Percentiles rank a stretch among this genome's conserved stretches.
Conservation (phyloP, 768 basidiomycete genomes). For the Boletus insuetus region DNA sequence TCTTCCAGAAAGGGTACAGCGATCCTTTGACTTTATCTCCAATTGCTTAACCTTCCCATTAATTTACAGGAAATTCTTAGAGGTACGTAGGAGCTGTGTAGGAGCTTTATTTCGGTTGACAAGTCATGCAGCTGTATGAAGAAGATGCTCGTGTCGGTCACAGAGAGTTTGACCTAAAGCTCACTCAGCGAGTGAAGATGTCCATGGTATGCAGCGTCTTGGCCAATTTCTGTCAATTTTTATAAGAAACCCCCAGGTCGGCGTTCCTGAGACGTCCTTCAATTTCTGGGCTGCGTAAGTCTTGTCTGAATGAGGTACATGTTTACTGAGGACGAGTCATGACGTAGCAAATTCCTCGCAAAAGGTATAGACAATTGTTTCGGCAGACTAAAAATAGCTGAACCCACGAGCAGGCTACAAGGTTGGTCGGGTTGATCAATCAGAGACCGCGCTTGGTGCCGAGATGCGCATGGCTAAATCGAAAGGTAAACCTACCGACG, state of each 20-base stretch:
- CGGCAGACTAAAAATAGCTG: not conserved
- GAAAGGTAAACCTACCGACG: conserved; percentile 41
- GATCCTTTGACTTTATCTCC: conserved; percentile 4
- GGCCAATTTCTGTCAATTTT: not conserved
- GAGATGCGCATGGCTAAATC: conserved; percentile 88
- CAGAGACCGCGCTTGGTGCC: conserved; percentile 94
- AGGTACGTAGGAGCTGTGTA: conserved; percentile 40
- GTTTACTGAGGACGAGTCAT: not conserved
- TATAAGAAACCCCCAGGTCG: conserved; percentile 55
- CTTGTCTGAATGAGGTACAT: not conserved
- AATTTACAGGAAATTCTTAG: conserved; percentile 70
- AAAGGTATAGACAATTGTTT: conserved; percentile 35
- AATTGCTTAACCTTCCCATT: conserved; percentile 13
- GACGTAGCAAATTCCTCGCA: conserved; percentile 71
- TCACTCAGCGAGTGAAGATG: conserved; percentile 94
- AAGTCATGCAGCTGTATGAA: conserved; percentile 66
- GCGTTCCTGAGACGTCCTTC: conserved; percentile 92
- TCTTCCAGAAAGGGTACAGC: conserved; percentile 94
- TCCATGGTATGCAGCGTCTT: conserved; percentile 70
- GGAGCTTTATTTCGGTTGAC: not conserved
- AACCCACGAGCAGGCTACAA: conserved; percentile 62
- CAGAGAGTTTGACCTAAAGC: conserved; percentile 91
- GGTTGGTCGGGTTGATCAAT: conserved; percentile 95
- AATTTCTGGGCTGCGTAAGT: conserved; percentile 89
- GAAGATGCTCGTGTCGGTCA: conserved; percentile 93